Conservation (phyloP, 768 basidiomycete genomes). For the Hypholoma fasciculare region DNA sequence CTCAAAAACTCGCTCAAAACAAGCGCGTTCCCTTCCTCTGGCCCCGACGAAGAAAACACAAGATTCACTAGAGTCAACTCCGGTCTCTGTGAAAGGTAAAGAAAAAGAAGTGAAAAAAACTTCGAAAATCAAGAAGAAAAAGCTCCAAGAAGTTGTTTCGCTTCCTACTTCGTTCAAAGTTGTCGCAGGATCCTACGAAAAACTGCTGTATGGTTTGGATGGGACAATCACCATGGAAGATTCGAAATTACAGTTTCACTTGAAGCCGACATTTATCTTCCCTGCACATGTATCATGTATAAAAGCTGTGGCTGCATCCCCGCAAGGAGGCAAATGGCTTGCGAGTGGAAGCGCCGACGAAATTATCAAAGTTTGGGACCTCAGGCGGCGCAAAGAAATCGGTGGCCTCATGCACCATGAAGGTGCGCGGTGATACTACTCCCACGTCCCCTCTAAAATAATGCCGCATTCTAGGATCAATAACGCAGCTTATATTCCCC, state of each 20-base stretch:
- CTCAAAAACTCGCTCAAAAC: constrained; percentile 9
- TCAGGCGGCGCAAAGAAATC: constrained; percentile 88
- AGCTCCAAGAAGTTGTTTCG: constrained; percentile 11
- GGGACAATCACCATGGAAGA: constrained; percentile 48
- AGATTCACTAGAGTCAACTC: background rate
- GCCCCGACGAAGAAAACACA: background rate
- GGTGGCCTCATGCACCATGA: constrained; percentile 94
- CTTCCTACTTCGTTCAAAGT: constrained; percentile 76
- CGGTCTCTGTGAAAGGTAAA: constrained; percentile 16
- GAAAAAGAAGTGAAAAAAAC: background rate
- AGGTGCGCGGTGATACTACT: constrained; percentile 48
- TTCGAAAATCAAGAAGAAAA: constrained; percentile 18
- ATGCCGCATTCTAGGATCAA: constrained; percentile 62
- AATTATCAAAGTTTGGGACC: constrained; percentile 95
- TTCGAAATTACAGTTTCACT: constrained; percentile 31
- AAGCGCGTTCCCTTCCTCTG: background rate
- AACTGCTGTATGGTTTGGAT: constrained; percentile 88
- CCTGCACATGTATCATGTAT: constrained; percentile 95
- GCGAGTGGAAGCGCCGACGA: constrained; percentile 97
- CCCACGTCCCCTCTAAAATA: background rate
- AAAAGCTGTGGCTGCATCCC: constrained; percentile 86
- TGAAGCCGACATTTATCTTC: constrained; percentile 92
- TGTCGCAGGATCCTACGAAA: constrained; percentile 94
- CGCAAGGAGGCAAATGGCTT: constrained; percentile 92
- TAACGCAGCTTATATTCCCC: constrained; percentile 85